These are phyloP conservation scores for Trichosporon asahii DNA, from an alignment of 1,284 basidiomycete species.

Conservation along the genomic window DNA sequence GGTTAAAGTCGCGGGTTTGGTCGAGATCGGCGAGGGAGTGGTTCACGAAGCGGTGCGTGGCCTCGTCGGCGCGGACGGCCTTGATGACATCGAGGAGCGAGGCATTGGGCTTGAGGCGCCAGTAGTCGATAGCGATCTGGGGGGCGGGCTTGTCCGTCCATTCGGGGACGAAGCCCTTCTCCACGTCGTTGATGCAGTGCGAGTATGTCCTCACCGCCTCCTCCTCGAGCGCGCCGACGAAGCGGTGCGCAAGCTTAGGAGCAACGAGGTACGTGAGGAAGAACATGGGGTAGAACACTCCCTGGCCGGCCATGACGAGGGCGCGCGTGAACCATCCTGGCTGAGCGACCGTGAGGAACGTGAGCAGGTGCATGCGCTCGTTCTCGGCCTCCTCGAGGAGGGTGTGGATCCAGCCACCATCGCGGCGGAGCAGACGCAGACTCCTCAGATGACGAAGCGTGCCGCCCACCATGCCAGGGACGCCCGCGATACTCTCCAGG, in stretches of 20 bases:
- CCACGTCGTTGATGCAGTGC: constrained; percentile 75
- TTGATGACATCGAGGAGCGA: constrained; percentile 82
- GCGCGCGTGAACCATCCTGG: constrained; percentile 75
- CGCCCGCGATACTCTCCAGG: constrained; percentile 86
- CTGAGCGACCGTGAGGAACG: constrained; percentile 79
- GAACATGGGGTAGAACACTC: constrained; percentile 83
- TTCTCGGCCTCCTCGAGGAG: constrained; percentile 92
- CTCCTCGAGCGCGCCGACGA: constrained; percentile 92
- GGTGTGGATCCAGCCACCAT: constrained; percentile 82
- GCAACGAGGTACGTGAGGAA: constrained; percentile 81
- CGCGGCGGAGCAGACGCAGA: constrained; percentile 77
- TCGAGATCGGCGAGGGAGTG: constrained; percentile 85
- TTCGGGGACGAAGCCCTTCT: constrained; percentile 79
- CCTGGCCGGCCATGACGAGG: constrained; percentile 78
- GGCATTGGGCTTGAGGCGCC: constrained; percentile 71
- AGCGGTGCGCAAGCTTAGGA: constrained; percentile 82
- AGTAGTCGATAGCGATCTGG: constrained; percentile 78
- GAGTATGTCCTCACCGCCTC: constrained; percentile 90
- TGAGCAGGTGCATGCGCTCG: constrained; percentile 91
- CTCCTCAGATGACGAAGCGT: constrained; percentile 77
- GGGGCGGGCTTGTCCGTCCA: constrained; percentile 75
- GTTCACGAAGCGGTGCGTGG: constrained; percentile 87
- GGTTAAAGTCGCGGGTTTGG: constrained; percentile 73
- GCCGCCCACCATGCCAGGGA: constrained; percentile 90
- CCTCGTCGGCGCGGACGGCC: constrained; percentile 88